A percentile compares a stretch with the other conserved stretches of the same genome.
Evolutionary conservation across 495 filamentous ascomycete species (phyloP).

Genomic region (Aspergillus egyptiacus): DNA sequence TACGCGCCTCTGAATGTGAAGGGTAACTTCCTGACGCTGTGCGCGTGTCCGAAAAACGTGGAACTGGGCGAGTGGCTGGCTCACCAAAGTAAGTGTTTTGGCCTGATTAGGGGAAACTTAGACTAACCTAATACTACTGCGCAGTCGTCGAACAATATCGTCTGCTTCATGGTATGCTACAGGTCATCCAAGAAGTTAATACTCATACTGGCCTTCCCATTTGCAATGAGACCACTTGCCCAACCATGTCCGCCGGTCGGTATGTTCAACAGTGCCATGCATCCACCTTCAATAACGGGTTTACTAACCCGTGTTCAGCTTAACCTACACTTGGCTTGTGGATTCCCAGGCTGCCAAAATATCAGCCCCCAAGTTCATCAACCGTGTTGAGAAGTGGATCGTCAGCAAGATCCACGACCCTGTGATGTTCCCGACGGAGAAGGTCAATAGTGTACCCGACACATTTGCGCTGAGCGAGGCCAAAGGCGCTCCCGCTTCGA

Average conservation of each 20-base stretch:
- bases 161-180: constrained; percentile 74
- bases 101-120: background rate
- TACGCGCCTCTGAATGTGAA: constrained; percentile 84
- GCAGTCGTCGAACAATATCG: constrained; percentile 87
- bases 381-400: constrained; percentile 89
- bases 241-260: constrained; percentile 87
- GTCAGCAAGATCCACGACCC: constrained; percentile 83
- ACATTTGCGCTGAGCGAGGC: constrained; percentile 58
- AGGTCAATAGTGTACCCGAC: constrained; percentile 46
- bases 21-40: constrained; percentile 93
- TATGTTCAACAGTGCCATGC: constrained; percentile 44
- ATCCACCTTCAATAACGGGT: background rate
- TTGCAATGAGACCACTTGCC: constrained; percentile 77
- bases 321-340: constrained; percentile 83
- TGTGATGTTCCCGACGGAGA: constrained; percentile 78
- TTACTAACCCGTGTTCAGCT: constrained; percentile 40
- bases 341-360: constrained; percentile 54
- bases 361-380: constrained; percentile 80
- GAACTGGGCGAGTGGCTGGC: constrained; percentile 92
- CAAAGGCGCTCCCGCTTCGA: constrained; percentile 50
- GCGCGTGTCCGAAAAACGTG: constrained; percentile 79
- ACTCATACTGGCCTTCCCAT: constrained; percentile 61
- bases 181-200: constrained; percentile 74
- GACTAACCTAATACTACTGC: constrained; percentile 17
- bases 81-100: constrained; percentile 67